phyloP scores from a whole-genome alignment of 2,329 filamentous ascomycete species.

The Aspergillus aculeatus region DNA sequence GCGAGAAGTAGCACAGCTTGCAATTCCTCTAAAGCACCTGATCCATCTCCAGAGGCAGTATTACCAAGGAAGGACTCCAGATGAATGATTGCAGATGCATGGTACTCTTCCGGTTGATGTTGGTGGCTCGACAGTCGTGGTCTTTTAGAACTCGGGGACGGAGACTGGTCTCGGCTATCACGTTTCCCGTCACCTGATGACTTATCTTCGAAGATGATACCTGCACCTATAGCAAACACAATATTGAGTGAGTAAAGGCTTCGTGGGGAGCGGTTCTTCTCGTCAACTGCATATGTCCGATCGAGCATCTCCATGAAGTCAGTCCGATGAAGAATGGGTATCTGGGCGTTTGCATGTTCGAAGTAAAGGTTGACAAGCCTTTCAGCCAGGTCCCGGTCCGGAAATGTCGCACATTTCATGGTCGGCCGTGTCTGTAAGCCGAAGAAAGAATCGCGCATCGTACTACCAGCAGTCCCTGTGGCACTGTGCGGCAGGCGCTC shows the following conservation, averaged over 20 bases:
- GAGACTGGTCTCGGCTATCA: slow-evolving; percentile 24
- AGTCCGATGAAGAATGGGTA: slow-evolving; percentile 82
- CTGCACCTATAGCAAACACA: slow-evolving; percentile 92
- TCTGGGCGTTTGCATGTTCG: slow-evolving; percentile 93
- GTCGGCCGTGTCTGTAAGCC: slow-evolving; percentile 89
- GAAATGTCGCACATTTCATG: slow-evolving; percentile 82
- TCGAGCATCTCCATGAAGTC: slow-evolving; percentile 91
- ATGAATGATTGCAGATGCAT: slow-evolving; percentile 89
- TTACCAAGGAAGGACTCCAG: slow-evolving; percentile 79
- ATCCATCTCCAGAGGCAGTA: slow-evolving; percentile 61
- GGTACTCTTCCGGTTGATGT: slow-evolving; percentile 88
- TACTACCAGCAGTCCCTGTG: slow-evolving; percentile 62
- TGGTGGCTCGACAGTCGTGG: slow-evolving; percentile 60
- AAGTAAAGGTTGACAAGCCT: slow-evolving; percentile 83
- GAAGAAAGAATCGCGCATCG: slow-evolving; percentile 95
- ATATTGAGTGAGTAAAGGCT: slow-evolving; percentile 96
- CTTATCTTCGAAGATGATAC: slow-evolving; percentile 72
- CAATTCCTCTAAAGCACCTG: slow-evolving; percentile 84
- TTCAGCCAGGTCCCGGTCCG: slow-evolving; percentile 69
- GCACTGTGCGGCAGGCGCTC: slow-evolving; percentile 53
- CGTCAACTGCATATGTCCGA: slow-evolving; percentile 69
- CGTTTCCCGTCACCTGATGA: slow-evolving; percentile 25
- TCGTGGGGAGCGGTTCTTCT: slow-evolving; percentile 66
- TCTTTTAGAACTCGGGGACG: slow-evolving; percentile 41
- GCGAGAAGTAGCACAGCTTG: slow-evolving; percentile 90